Evolutionary conservation across 1,284 basidiomycete species (phyloP).

Genomic region (Leccinum solheimii): DNA sequence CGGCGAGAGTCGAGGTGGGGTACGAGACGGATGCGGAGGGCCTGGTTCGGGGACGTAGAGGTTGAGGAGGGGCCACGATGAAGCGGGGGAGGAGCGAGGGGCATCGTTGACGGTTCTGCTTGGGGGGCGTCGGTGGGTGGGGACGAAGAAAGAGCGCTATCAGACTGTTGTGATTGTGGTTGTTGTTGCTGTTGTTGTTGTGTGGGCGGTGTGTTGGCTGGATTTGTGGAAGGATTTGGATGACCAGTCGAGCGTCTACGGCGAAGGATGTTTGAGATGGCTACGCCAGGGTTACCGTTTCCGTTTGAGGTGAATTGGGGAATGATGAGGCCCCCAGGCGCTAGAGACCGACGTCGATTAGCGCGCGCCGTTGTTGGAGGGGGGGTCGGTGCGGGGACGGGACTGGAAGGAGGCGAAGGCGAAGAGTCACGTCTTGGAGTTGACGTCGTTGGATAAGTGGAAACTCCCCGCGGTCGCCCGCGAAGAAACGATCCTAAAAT

Average conservation of each 20-base stretch:
- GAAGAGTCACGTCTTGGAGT: slow-evolving; percentile 9
- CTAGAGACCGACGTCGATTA: slow-evolving; percentile 31
- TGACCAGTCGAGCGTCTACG: slow-evolving; percentile 51
- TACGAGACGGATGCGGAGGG: slow-evolving; percentile 80
- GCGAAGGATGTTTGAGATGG: slow-evolving; percentile 49
- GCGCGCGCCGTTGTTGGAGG: slow-evolving; percentile 1
- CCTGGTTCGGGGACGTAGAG: slow-evolving; percentile 16
- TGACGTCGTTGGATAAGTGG: slow-evolving; percentile 19
- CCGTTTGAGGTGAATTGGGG: slow-evolving; percentile 24
- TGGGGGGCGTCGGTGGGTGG: slow-evolving; percentile 6
- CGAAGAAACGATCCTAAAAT: slow-evolving; percentile 39
- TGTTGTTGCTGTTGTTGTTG: slow-evolving; percentile 14
- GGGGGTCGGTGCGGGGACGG: slow-evolving; percentile 2
- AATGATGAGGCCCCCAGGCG: slow-evolving; percentile 23
- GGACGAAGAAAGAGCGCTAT: slow-evolving; percentile 17
- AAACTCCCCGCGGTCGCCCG: slow-evolving; percentile 33
- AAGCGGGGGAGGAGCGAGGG: slow-evolving; percentile 26
- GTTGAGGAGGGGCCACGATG: slow-evolving; percentile 27
- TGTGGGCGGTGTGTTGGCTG: neutral
- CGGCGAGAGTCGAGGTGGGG: slow-evolving; percentile 91
- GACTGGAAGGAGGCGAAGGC: slow-evolving; percentile 27
- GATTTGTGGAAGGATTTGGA: neutral
- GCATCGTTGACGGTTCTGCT: slow-evolving; percentile 15
- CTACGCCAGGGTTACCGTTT: slow-evolving; percentile 21
- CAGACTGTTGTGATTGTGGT: slow-evolving; percentile 19